These are phyloP conservation scores for Mallotus repandus DNA, from an alignment of 441 rosid genomes.

Conservation along the genomic window DNA sequence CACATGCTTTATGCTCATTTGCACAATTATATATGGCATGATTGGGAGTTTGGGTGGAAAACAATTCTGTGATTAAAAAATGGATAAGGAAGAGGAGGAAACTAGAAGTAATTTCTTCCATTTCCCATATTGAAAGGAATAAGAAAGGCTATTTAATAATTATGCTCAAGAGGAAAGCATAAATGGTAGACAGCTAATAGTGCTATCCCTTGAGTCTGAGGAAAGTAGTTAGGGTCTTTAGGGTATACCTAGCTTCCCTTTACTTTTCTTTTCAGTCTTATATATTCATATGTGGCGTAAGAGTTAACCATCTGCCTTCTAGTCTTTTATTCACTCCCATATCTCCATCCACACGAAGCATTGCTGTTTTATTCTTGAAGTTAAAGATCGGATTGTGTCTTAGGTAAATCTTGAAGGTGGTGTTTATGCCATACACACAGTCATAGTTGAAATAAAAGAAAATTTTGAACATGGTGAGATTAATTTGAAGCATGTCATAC, in stretches of 20 bases:
- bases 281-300: not conserved
- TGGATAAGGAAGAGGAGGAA: not conserved
- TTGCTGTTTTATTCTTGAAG: not conserved
- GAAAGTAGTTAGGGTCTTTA: not conserved
- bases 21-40: not conserved
- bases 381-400: not conserved
- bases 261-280: not conserved
- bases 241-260: not conserved
- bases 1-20: constrained; percentile 2
- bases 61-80: not conserved
- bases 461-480: not conserved
- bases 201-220: not conserved
- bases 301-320: not conserved
- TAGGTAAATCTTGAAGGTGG: constrained; percentile 4
- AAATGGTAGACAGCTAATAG: not conserved
- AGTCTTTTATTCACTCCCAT: not conserved
- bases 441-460: not conserved
- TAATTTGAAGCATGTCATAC: not conserved
- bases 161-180: not conserved
- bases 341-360: not conserved
- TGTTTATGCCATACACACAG: not conserved
- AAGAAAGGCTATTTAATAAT: not conserved
- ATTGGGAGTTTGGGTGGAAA: not conserved
- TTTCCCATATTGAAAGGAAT: not conserved
- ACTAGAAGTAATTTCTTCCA: not conserved